A percentile compares a stretch with the other conserved stretches of the same genome.
These are phyloP conservation scores for Willaertia magna DNA, from an alignment of 208 protist genomes.

Conservation along the genomic window DNA sequence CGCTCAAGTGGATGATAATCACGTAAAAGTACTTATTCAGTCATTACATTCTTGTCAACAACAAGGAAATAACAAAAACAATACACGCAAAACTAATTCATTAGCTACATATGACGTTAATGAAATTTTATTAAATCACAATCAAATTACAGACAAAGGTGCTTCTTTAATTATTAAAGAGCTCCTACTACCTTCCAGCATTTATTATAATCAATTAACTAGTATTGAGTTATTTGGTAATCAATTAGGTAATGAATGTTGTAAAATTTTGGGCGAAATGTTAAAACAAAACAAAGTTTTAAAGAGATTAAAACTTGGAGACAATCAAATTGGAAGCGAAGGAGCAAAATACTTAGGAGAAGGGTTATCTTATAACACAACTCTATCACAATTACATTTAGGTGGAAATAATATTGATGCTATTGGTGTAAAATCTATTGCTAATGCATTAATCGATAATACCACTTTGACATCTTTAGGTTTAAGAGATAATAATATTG, in stretches of 20 bases:
- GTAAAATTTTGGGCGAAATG: neutral
- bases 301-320: neutral
- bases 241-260: neutral
- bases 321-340: neutral
- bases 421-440: neutral
- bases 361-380: neutral
- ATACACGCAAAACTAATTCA: neutral
- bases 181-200: neutral
- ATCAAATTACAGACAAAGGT: neutral
- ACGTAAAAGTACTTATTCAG: neutral
- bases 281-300: neutral
- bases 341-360: neutral
- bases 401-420: neutral
- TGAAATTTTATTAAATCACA: slow-evolving; percentile 13
- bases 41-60: neutral
- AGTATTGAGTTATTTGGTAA: slow-evolving; percentile 9
- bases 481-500: neutral
- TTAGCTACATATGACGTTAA: neutral
- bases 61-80: neutral
- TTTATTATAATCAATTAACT: neutral
- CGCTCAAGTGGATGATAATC: neutral
- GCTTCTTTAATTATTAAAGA: neutral
- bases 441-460: neutral
- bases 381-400: neutral
- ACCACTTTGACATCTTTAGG: neutral